phyloP scores from a whole-genome alignment of 495 filamentous ascomycete genomes.

The Hypoxylon trugodes region DNA sequence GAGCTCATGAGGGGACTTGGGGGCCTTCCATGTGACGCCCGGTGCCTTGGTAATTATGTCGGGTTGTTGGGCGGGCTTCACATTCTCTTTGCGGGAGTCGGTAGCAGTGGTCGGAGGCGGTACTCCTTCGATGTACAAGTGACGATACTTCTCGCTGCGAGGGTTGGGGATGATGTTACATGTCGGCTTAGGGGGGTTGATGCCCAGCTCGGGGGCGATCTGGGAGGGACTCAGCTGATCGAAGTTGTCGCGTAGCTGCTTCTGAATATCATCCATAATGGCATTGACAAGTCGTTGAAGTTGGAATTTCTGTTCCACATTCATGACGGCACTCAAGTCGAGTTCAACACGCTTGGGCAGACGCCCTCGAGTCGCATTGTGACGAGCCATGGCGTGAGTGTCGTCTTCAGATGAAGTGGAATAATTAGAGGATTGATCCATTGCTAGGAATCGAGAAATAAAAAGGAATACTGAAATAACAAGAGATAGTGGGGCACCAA shows the following conservation, averaged over 20 bases:
- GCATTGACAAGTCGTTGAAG: slow-evolving; percentile 48
- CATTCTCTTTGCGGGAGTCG: slow-evolving; percentile 8
- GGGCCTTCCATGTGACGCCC: slow-evolving; percentile 16
- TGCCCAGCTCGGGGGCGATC: slow-evolving; percentile 29
- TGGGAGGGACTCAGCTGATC: slow-evolving; percentile 44
- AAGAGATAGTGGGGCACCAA: not conserved
- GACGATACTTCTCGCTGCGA: slow-evolving; percentile 36
- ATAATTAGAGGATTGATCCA: slow-evolving; percentile 9
- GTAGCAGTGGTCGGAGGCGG: not conserved
- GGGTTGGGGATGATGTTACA: slow-evolving; percentile 36
- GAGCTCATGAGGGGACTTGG: slow-evolving; percentile 31
- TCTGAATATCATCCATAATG: slow-evolving; percentile 59
- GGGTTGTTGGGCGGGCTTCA: slow-evolving; percentile 9
- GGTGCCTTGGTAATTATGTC: not conserved
- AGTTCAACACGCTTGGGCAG: slow-evolving; percentile 28
- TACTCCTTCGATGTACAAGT: slow-evolving; percentile 23
- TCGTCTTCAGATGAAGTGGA: slow-evolving; percentile 38
- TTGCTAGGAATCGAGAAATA: not conserved
- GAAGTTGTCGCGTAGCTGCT: slow-evolving; percentile 55
- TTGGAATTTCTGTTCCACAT: slow-evolving; percentile 32
- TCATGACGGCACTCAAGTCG: slow-evolving; percentile 34
- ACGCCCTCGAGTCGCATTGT: slow-evolving; percentile 1
- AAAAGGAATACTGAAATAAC: not conserved
- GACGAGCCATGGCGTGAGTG: slow-evolving; percentile 30
- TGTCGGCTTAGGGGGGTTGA: slow-evolving; percentile 27